These are phyloP conservation scores for Saksenaea oblongispora DNA, from an alignment of 371 early-diverging fungal genomes.

Conservation along the genomic window DNA sequence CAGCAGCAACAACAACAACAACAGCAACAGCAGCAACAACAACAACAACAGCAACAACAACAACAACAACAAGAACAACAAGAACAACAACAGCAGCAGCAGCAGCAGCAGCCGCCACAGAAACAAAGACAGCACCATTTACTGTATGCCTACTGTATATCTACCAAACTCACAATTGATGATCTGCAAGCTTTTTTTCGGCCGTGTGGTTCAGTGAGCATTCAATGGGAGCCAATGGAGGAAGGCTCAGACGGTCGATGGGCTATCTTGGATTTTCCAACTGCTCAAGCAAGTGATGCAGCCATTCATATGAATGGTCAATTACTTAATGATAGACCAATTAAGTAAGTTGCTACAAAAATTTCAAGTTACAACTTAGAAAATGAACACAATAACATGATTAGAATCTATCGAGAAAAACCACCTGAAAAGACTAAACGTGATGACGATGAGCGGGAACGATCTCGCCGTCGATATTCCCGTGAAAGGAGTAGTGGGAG, in stretches of 20 bases:
- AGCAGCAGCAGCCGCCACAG: constrained; percentile 32
- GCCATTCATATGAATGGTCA: constrained; percentile 64
- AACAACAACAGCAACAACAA: no score
- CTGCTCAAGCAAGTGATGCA: constrained; percentile 51
- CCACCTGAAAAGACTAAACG: neutral
- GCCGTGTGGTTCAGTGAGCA: constrained; percentile 54
- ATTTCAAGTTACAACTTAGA: neutral
- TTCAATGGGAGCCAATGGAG: constrained; percentile 27
- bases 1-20: no score
- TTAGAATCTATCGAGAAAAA: neutral
- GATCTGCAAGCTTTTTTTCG: constrained; percentile 57
- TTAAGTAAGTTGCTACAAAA: constrained; percentile 3
- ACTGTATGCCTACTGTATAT: constrained; percentile 59
- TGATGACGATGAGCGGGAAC: neutral
- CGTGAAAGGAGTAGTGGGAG: neutral
- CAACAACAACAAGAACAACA: no score
- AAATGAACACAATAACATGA: neutral
- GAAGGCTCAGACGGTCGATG: constrained; percentile 62
- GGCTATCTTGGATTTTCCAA: constrained; percentile 77
- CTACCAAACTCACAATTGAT: constrained; percentile 42
- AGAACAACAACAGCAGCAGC: no score
- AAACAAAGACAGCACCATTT: constrained; percentile 70
- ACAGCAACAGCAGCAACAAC: no score
- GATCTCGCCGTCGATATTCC: neutral
- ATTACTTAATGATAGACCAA: constrained; percentile 53